phyloP scores from a whole-genome alignment of 2,329 filamentous ascomycete genomes.

The Ilyonectria mors-panacis region DNA sequence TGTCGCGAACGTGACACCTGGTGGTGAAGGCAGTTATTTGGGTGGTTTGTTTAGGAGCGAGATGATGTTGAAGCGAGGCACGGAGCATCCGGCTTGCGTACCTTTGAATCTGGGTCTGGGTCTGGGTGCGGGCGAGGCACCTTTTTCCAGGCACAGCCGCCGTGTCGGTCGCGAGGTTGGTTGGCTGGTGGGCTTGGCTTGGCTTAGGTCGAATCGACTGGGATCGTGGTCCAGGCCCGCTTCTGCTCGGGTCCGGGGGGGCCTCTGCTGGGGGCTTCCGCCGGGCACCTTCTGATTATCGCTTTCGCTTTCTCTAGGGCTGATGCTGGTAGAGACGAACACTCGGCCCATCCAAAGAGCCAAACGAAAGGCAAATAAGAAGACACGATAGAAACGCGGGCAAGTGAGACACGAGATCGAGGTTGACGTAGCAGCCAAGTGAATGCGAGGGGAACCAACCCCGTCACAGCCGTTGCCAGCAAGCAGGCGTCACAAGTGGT shows the following conservation, averaged over 20 bases:
- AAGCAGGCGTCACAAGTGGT: constrained; percentile 8
- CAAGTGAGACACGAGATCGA: neutral
- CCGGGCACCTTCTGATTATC: neutral
- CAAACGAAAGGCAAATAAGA: neutral
- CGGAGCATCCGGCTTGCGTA: constrained; percentile 18
- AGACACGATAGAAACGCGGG: neutral
- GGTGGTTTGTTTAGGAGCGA: neutral
- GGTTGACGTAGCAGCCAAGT: constrained; percentile 1
- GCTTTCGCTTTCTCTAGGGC: neutral
- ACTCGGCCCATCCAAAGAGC: neutral
- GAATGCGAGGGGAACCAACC: constrained; percentile 5
- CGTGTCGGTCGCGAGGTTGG: constrained; percentile 43
- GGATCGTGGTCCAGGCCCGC: constrained; percentile 32
- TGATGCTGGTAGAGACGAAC: neutral
- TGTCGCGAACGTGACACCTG: constrained; percentile 2
- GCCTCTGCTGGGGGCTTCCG: neutral
- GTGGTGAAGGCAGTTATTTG: neutral
- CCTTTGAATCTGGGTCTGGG: constrained; percentile 16
- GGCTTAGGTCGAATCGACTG: constrained; percentile 24
- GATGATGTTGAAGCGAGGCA: constrained; percentile 22
- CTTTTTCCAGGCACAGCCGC: constrained; percentile 46
- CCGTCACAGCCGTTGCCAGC: constrained; percentile 26
- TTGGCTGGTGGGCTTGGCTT: constrained; percentile 40
- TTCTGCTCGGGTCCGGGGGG: constrained; percentile 9
- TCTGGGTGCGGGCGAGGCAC: constrained; percentile 32